phyloP scores from a whole-genome alignment of 768 basidiomycete species.

The Russula lepida region DNA sequence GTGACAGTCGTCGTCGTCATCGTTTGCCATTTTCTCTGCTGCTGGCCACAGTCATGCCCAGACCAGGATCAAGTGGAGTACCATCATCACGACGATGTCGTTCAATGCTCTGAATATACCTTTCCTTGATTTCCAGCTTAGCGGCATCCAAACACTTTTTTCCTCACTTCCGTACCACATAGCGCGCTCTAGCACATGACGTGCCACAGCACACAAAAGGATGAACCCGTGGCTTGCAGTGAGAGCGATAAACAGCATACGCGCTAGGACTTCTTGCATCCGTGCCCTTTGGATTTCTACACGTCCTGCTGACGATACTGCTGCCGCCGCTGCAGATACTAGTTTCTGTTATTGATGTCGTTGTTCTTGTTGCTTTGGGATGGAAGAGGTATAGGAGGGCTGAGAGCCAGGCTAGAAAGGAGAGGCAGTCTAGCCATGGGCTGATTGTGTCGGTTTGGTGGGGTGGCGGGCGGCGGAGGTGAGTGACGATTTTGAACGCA shows the following conservation, averaged over 20 bases:
- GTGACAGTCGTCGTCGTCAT: too few species aligned
- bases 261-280: constrained; percentile 22
- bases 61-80: too few species aligned
- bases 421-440: constrained; percentile 85
- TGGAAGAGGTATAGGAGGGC: constrained; percentile 89
- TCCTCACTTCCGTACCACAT: constrained; percentile 71
- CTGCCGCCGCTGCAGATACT: neutral
- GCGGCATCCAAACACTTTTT: constrained; percentile 44
- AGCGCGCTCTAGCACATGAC: constrained; percentile 65
- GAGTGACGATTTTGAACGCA: constrained; percentile 89
- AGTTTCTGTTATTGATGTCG: too few species aligned
- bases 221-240: constrained; percentile 84
- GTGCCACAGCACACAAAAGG: constrained; percentile 49
- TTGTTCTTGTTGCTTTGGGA: constrained; percentile 25
- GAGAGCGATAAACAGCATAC: constrained; percentile 49
- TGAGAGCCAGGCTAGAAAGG: constrained; percentile 83
- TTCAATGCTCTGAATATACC: constrained; percentile 31
- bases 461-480: constrained; percentile 78
- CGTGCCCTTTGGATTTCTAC: neutral
- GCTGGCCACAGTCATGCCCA: too few species aligned
- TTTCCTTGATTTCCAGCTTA: constrained; percentile 46
- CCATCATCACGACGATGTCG: neutral
- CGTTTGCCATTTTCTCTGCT: too few species aligned
- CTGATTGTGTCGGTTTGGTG: constrained; percentile 86
- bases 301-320: neutral